Conservation (phyloP, 2,329 filamentous ascomycete genomes). For the Sphaceloma murrayae region DNA sequence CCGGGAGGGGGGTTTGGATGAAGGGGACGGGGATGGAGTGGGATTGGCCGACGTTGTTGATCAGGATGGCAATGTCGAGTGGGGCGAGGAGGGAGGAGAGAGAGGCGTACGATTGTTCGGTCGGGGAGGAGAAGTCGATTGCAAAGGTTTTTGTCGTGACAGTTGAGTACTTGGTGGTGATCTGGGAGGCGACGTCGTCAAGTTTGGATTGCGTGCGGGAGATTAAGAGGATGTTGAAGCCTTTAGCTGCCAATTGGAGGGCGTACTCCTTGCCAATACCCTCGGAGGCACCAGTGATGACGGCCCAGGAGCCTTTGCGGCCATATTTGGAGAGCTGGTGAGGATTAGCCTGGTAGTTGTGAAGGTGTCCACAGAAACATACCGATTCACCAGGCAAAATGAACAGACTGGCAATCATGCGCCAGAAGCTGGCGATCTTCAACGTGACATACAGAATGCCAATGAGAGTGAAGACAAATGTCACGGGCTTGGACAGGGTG, state of each 20-base stretch:
- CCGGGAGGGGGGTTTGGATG: slow-evolving; percentile 63
- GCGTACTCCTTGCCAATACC: slow-evolving; percentile 96
- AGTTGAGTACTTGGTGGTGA: slow-evolving; percentile 57
- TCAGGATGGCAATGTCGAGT: slow-evolving; percentile 73
- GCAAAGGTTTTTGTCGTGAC: slow-evolving; percentile 68
- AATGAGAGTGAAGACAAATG: slow-evolving; percentile 29
- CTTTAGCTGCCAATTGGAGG: slow-evolving; percentile 75
- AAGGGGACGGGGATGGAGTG: slow-evolving; percentile 91
- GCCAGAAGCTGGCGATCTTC: slow-evolving; percentile 38
- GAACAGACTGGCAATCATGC: slow-evolving; percentile 41
- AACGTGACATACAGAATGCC: slow-evolving; percentile 31
- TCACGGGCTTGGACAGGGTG: slow-evolving; percentile 26
- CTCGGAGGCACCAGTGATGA: slow-evolving; percentile 91
- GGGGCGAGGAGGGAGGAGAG: slow-evolving; percentile 59
- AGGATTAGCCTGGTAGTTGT: slow-evolving; percentile 17
- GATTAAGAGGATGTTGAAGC: slow-evolving; percentile 90
- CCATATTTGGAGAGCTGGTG: slow-evolving; percentile 77
- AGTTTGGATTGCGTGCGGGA: slow-evolving; percentile 95
- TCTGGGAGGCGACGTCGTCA: slow-evolving; percentile 62
- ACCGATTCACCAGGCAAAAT: slow-evolving; percentile 41
- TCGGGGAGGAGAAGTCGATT: slow-evolving; percentile 83
- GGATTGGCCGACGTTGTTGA: slow-evolving; percentile 96
- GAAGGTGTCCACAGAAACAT: slow-evolving; percentile 21
- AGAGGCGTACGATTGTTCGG: slow-evolving; percentile 67
- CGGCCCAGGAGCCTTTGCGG: slow-evolving; percentile 82